Evolutionary conservation across 2,329 filamentous ascomycete genomes (phyloP).

Genomic region (Hypocrella siamensis): DNA sequence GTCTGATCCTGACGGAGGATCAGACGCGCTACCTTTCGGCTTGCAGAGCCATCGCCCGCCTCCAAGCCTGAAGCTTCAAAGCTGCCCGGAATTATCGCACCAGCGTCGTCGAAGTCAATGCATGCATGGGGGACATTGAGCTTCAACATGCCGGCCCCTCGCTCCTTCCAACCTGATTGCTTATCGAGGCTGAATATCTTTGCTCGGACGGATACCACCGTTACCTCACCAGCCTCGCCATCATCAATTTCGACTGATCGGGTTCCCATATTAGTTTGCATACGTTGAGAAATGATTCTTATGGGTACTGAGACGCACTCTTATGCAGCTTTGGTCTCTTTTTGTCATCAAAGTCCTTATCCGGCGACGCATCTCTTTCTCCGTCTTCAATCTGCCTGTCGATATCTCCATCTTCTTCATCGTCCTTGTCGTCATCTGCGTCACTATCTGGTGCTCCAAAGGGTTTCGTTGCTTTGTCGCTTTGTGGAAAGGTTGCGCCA

Average conservation of each 20-base stretch:
- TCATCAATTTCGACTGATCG: constrained; percentile 57
- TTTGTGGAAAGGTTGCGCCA: constrained; percentile 29
- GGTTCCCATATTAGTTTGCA: neutral
- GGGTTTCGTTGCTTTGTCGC: constrained; percentile 48
- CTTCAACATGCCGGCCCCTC: constrained; percentile 70
- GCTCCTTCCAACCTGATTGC: constrained; percentile 70
- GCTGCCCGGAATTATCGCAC: constrained; percentile 30
- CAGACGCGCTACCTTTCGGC: constrained; percentile 47
- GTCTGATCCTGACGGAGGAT: constrained; percentile 88
- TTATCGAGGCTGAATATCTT: constrained; percentile 74
- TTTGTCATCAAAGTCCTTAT: constrained; percentile 45
- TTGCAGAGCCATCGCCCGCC: constrained; percentile 22
- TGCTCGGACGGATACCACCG: constrained; percentile 58
- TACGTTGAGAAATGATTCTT: neutral
- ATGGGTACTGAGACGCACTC: constrained; percentile 47
- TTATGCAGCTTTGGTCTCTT: constrained; percentile 53
- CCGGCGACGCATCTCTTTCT: constrained; percentile 28
- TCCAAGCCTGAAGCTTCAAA: constrained; percentile 40
- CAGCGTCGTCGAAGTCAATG: constrained; percentile 37
- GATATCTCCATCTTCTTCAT: constrained; percentile 21
- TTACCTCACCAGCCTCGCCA: constrained; percentile 71
- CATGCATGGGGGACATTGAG: constrained; percentile 55
- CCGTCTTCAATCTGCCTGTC: constrained; percentile 28
- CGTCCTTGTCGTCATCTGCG: constrained; percentile 28
- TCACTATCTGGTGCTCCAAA: constrained; percentile 66